These are phyloP conservation scores for Polyplosphaeria fusca DNA, from an alignment of 495 filamentous ascomycete genomes.

Conservation along the genomic window DNA sequence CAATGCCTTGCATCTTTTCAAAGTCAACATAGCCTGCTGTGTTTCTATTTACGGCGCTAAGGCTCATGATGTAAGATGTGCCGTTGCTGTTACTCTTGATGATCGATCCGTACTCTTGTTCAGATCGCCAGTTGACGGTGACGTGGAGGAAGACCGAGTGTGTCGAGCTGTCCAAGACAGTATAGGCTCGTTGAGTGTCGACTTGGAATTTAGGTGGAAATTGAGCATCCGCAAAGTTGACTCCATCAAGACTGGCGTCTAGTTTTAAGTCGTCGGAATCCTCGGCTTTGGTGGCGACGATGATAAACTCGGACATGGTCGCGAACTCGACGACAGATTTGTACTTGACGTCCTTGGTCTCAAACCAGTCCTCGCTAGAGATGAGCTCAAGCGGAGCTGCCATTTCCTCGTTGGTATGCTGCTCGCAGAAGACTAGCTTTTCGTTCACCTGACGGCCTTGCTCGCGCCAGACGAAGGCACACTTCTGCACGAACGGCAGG, in stretches of 20 bases:
- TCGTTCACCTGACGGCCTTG: constrained; percentile 57
- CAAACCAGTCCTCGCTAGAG: constrained; percentile 71
- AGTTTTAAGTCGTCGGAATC: constrained; percentile 68
- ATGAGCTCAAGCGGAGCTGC: constrained; percentile 63
- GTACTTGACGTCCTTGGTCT: constrained; percentile 55
- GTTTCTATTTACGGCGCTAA: constrained; percentile 74
- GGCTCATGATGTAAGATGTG: constrained; percentile 83
- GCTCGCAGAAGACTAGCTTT: constrained; percentile 77
- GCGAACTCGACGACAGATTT: constrained; percentile 78
- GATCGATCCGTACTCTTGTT: constrained; percentile 73
- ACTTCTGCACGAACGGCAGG: constrained; percentile 65
- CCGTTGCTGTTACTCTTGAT: constrained; percentile 98
- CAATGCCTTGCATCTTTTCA: constrained; percentile 87
- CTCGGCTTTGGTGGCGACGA: constrained; percentile 70
- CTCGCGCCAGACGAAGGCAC: constrained; percentile 71
- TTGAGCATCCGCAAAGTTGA: constrained; percentile 72
- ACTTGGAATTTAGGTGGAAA: constrained; percentile 83
- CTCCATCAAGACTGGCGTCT: constrained; percentile 78
- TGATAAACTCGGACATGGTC: constrained; percentile 90
- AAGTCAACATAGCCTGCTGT: constrained; percentile 80
- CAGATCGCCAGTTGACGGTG: constrained; percentile 59
- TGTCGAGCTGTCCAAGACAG: constrained; percentile 86
- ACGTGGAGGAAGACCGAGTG: constrained; percentile 93
- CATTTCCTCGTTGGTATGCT: constrained; percentile 60
- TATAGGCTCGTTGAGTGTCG: constrained; percentile 74